Percentiles rank a stretch among this genome's conserved stretches.
phyloP scores from a whole-genome alignment of 1,284 basidiomycete genomes.

The Ustilago cynodontis region DNA sequence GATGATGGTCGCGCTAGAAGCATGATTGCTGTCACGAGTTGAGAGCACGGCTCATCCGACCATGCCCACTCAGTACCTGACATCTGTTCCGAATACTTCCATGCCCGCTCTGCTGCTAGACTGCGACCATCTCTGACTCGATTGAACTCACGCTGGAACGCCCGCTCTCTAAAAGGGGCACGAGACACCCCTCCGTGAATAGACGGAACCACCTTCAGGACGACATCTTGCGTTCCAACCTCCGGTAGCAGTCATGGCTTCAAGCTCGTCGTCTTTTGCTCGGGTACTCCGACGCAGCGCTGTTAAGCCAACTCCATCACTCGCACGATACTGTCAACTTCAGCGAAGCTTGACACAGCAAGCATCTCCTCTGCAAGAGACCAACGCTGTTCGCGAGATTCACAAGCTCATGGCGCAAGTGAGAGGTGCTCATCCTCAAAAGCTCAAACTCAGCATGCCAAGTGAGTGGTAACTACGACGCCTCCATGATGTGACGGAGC shows the following conservation, averaged over 20 bases:
- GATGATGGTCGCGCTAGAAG: background rate
- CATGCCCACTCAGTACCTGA: background rate
- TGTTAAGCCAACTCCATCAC: background rate
- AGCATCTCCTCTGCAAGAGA: conserved; percentile 52
- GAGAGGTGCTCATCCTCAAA: conserved; percentile 40
- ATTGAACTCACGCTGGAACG: background rate
- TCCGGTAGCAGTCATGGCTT: conserved; percentile 10
- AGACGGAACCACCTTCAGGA: background rate
- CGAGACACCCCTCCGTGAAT: no score
- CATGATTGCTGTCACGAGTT: background rate
- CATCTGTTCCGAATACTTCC: background rate
- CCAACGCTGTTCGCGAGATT: conserved; percentile 50
- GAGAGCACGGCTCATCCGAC: background rate
- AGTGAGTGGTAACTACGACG: conserved; percentile 23
- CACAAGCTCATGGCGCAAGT: conserved; percentile 53
- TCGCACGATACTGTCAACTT: background rate
- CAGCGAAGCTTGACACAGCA: conserved; percentile 30
- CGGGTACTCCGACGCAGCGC: conserved; percentile 14
- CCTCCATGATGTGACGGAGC: background rate
- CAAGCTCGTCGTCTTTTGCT: conserved; percentile 12
- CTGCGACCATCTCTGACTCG: conserved; percentile 3
- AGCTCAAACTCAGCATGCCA: conserved; percentile 51
- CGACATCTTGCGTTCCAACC: background rate
- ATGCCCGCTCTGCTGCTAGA: background rate
- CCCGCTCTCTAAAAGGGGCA: background rate